A percentile compares a stretch with the other conserved stretches of the same genome.
Conservation (phyloP, 345 rosid genomes). For the Cochlearia excelsa region DNA sequence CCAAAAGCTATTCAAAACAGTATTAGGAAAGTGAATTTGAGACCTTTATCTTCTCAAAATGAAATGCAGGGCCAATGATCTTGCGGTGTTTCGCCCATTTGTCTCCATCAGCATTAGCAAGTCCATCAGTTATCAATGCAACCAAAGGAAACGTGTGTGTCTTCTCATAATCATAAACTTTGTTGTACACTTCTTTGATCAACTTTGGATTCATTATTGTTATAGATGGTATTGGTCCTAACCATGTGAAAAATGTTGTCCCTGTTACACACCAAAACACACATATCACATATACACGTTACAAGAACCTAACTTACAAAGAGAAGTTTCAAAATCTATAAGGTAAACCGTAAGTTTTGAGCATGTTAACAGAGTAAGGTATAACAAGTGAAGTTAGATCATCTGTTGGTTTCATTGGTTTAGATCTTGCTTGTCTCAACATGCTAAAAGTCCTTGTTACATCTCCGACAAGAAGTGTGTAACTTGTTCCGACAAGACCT, state of each 20-base stretch:
- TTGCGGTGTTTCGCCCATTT: constrained; percentile 42
- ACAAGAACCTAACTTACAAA: not conserved
- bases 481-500: constrained; percentile 34
- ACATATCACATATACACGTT: too few species aligned
- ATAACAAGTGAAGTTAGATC: constrained; percentile 29
- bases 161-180: constrained; percentile 38
- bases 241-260: constrained; percentile 41
- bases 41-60: too few species aligned
- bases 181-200: constrained; percentile 39
- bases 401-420: constrained; percentile 25
- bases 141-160: constrained; percentile 19
- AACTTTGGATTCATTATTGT: constrained; percentile 40
- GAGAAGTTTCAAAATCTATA: not conserved
- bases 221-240: constrained; percentile 43
- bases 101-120: constrained; percentile 34
- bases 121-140: constrained; percentile 32
- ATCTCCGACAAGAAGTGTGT: constrained; percentile 28
- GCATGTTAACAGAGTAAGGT: constrained; percentile 28
- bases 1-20: too few species aligned
- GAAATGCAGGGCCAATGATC: too few species aligned
- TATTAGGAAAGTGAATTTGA: too few species aligned
- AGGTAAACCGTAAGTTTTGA: constrained; percentile 28
- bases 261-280: constrained; percentile 32
- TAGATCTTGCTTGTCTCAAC: constrained; percentile 30
- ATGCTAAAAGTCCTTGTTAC: not conserved